Evolutionary conservation across 371 early-diverging fungal genomes (phyloP).

Genomic region (Syncephalastrum monosporum): DNA sequence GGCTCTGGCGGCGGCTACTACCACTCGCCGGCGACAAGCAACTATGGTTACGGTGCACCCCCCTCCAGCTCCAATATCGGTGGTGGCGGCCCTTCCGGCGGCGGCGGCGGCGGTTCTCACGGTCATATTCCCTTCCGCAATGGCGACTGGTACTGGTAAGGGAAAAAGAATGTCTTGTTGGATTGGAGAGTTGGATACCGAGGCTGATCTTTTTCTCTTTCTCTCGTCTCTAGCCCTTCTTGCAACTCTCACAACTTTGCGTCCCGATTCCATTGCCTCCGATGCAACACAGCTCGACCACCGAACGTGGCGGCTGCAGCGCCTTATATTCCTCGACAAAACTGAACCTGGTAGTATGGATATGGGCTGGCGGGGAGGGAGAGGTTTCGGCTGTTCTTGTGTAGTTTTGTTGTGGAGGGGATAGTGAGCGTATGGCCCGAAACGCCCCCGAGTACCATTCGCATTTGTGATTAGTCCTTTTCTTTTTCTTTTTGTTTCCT

Average conservation of each 20-base stretch:
- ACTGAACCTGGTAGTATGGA: too few relatives aligned
- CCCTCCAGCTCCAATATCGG: not conserved
- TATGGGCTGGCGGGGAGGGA: too few relatives aligned
- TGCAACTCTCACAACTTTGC: constrained; percentile 71
- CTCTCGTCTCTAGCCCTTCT: constrained; percentile 31
- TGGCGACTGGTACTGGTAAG: constrained; percentile 67
- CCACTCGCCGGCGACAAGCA: not conserved
- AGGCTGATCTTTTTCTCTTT: not conserved
- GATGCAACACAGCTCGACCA: constrained; percentile 48
- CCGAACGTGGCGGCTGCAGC: not conserved
- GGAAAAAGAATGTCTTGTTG: not conserved
- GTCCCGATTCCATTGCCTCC: constrained; percentile 63
- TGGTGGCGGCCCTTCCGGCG: constrained; percentile 21
- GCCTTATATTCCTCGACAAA: too few relatives aligned
- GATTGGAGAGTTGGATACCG: too few relatives aligned
- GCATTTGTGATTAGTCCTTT: not conserved
- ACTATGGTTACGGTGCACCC: constrained; percentile 22
- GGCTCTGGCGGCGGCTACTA: constrained; percentile 20
- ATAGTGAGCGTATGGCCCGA: too few relatives aligned
- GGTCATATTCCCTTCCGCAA: constrained; percentile 49
- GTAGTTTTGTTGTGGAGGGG: too few relatives aligned
- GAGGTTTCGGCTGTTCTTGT: too few relatives aligned
- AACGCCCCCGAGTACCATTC: too few relatives aligned
- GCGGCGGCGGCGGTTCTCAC: constrained; percentile 20
- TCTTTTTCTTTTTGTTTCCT: not conserved